These are phyloP conservation scores for Epichloe hybrida DNA, from an alignment of 2,329 filamentous ascomycete genomes.

Conservation along the genomic window DNA sequence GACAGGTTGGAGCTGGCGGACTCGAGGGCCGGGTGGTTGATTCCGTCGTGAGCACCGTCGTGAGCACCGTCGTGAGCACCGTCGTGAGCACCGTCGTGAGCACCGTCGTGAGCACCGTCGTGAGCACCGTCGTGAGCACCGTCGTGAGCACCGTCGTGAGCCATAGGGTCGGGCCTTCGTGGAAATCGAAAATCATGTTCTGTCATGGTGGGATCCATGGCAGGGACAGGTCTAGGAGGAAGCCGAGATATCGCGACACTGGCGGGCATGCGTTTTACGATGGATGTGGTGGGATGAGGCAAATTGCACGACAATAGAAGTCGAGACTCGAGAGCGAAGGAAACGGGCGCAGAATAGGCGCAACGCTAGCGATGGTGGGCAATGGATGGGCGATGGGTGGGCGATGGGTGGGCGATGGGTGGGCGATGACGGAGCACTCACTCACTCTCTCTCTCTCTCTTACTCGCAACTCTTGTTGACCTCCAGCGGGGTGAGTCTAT, in stretches of 20 bases:
- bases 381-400: neutral
- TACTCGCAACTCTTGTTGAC: too few species aligned
- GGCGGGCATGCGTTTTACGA: conserved; percentile 2
- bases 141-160: neutral
- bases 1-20: neutral
- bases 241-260: conserved; percentile 6
- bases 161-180: conserved; percentile 34
- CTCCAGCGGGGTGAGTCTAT: too few species aligned
- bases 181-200: conserved; percentile 56
- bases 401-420: neutral
- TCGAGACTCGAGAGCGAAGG: neutral
- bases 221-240: conserved; percentile 11
- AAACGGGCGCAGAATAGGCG: neutral
- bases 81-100: conserved; percentile 1
- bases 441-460: too few species aligned
- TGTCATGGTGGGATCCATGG: conserved; percentile 46
- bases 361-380: neutral
- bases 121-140: neutral
- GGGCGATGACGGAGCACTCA: neutral
- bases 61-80: conserved; percentile 1
- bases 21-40: neutral
- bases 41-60: neutral
- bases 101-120: neutral
- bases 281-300: neutral
- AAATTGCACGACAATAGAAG: neutral